phyloP scores from a whole-genome alignment of 2,329 filamentous ascomycete genomes.

The Colletotrichum chrysophilum region DNA sequence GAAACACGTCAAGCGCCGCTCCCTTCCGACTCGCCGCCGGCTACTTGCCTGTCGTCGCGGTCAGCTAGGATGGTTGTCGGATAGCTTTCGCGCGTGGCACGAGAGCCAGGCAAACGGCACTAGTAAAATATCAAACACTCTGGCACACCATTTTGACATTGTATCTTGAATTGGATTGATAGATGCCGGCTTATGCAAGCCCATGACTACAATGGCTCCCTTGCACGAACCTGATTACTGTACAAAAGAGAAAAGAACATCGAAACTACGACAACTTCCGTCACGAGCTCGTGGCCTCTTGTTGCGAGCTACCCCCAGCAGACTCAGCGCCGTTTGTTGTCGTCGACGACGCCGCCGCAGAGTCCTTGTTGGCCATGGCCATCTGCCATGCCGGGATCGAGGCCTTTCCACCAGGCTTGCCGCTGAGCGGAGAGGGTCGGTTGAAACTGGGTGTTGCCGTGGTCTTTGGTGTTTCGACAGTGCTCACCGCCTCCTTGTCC shows the following conservation, averaged over 20 bases:
- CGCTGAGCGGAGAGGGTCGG: constrained; percentile 33
- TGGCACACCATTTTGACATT: neutral
- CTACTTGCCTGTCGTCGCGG: neutral
- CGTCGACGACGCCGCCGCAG: constrained; percentile 26
- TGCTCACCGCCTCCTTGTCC: constrained; percentile 30
- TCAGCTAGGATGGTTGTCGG: neutral
- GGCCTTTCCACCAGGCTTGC: constrained; percentile 59
- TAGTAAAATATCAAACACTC: neutral
- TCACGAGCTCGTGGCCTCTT: constrained; percentile 1
- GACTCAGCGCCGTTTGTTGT: constrained; percentile 26
- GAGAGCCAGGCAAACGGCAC: neutral
- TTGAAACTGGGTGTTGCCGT: constrained; percentile 31
- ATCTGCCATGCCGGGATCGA: constrained; percentile 84
- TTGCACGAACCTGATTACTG: neutral
- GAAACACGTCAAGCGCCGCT: neutral
- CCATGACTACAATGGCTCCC: neutral
- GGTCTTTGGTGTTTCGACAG: constrained; percentile 37
- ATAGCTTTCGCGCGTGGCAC: neutral
- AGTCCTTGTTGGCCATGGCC: constrained; percentile 64
- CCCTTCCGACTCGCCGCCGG: neutral
- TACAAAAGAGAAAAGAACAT: neutral
- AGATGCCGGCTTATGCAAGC: neutral
- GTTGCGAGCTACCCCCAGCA: constrained; percentile 22
- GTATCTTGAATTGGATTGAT: neutral
- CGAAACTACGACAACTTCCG: neutral